Percentiles rank a stretch among this genome's conserved stretches.
phyloP scores from a whole-genome alignment of 148 eudicot species.

The Euryodendron excelsum region DNA sequence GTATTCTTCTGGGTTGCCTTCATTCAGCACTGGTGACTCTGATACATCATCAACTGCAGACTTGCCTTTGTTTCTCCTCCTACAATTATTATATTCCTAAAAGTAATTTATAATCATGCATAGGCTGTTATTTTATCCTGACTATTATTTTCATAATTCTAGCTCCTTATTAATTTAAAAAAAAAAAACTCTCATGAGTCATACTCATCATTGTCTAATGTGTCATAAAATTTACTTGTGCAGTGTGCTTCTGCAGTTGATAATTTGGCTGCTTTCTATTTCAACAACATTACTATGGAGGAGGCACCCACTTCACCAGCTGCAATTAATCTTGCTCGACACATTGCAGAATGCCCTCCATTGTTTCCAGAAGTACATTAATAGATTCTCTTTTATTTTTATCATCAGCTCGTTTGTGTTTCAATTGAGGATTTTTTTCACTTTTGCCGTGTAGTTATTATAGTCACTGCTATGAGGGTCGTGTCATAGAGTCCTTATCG shows the following conservation, averaged over 20 bases:
- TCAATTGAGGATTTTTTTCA: neutral
- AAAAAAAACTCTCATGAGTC: neutral
- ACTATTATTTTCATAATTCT: neutral
- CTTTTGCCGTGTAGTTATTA: neutral
- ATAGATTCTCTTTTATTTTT: constrained; percentile 1
- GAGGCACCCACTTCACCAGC: constrained; percentile 71
- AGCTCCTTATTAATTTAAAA: neutral
- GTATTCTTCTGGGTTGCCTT: neutral
- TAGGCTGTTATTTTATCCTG: neutral
- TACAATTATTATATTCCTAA: neutral
- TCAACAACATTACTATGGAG: constrained; percentile 79
- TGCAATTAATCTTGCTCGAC: constrained; percentile 65
- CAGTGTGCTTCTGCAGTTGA: constrained; percentile 87
- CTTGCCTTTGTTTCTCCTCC: neutral
- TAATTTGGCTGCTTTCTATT: constrained; percentile 73
- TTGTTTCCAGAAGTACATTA: constrained; percentile 72
- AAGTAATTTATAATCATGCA: neutral
- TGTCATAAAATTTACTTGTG: constrained; percentile 3
- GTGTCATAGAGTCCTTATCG: neutral
- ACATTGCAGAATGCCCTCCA: constrained; percentile 66
- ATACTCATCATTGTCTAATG: neutral
- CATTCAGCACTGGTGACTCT: neutral
- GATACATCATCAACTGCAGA: neutral
- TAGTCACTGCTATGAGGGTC: neutral
- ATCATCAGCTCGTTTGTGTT: neutral